A percentile compares a stretch with the other conserved stretches of the same genome.
Conservation (phyloP, 228 moss, liverwort and hornwort genomes). For the Sphagnum fallax region DNA sequence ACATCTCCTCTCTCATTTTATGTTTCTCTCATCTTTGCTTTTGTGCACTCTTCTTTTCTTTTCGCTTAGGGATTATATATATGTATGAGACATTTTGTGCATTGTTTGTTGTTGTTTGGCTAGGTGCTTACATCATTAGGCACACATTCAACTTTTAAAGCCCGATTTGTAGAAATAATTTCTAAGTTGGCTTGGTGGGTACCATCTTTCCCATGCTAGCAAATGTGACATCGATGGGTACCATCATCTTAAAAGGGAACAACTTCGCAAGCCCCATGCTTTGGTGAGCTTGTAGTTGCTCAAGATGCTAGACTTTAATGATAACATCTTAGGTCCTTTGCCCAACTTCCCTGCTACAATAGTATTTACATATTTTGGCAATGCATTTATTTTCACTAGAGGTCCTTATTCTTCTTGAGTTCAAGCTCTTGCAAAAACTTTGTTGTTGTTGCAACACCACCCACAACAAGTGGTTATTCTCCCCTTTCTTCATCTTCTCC, state of each 20-base stretch:
- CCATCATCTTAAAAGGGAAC: constrained; percentile 51
- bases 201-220: constrained; percentile 45
- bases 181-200: constrained; percentile 23
- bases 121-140: too few relatives aligned
- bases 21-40: too few relatives aligned
- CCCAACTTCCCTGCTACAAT: constrained; percentile 44
- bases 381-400: constrained; percentile 27
- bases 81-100: too few relatives aligned
- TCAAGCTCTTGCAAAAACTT: too few relatives aligned
- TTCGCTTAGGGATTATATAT: too few relatives aligned
- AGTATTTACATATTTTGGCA: constrained; percentile 33
- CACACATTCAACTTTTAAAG: too few relatives aligned
- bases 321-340: constrained; percentile 62
- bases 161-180: too few relatives aligned
- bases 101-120: too few relatives aligned
- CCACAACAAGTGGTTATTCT: background rate
- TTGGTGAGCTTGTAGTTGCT: constrained; percentile 44
- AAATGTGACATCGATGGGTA: constrained; percentile 38
- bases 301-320: constrained; percentile 48
- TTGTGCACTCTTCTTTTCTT: too few relatives aligned
- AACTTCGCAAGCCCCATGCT: constrained; percentile 46
- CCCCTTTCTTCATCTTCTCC: too few relatives aligned
- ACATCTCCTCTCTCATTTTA: too few relatives aligned
- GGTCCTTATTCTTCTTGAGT: constrained; percentile 1
- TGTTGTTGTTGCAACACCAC: constrained; percentile 5